Base-by-base conservation (phyloP, 2,329 filamentous ascomycete genomes). In the Fusarium odoratissimum region DNA sequence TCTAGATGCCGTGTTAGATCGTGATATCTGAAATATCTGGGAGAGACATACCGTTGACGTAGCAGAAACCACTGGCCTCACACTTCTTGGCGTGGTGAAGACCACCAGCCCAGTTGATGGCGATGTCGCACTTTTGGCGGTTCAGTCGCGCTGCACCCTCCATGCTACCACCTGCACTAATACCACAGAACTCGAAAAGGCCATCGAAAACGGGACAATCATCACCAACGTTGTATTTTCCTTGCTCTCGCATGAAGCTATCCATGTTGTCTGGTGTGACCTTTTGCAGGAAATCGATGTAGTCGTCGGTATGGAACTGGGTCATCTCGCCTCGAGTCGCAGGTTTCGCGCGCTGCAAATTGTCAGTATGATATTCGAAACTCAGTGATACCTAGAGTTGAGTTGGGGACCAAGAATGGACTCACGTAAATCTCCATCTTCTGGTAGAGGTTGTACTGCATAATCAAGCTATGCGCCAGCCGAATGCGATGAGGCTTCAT, bases 251-350 rank as follows among this genome's bases (percentile, higher is more conserved):
- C 76, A 92, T 89, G 80, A 94, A 98, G 73, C 89, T 90, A 76
- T 99, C 97, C 94, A 98, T 98, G 81, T 99, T 99, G 84, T 99
- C 96, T 3, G 96, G 97, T 0, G 96, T 98, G 61, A 99, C 96
- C 77, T 97, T 97, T 84, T 88, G 93, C 23, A 99, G 86, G 79
- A 98, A 99, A 61, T 97, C 94, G 72, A 99, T 94, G 83, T 99
- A 99, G 79, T 98, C 95, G 80, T 93, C 90, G 57, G 94, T 96
- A 82, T 99, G 96, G 79, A 98, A 99, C 70, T 96, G 93, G 60
- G 92, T 93, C 87, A 99, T 93, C 82, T 98, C 95, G 77, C 96
- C 92, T 73, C 92, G 91, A 35, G 92, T 95, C 21, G 96, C 96
- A 14, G 94, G 93, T 86, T 95, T 95, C 60, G 93, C 93, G 70